A percentile compares a stretch with the other conserved stretches of the same genome.
phyloP scores from a whole-genome alignment of 2,329 filamentous ascomycete species.

The Alternaria brassicae region DNA sequence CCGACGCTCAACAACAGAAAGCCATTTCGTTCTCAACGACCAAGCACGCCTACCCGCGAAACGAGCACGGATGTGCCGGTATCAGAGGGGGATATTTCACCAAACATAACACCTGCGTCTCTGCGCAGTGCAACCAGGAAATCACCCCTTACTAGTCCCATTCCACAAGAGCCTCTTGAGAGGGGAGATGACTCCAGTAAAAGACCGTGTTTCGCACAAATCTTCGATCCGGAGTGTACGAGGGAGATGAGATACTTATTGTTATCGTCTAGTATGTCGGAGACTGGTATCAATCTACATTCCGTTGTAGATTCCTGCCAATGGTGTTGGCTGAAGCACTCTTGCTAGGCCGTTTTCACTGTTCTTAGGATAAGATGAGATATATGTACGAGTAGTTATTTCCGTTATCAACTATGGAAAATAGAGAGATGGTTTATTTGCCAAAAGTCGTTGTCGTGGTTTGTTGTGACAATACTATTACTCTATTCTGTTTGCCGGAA shows the following conservation, averaged over 20 bases:
- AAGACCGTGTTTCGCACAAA: neutral
- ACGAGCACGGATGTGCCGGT: slow-evolving; percentile 12
- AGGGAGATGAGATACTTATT: slow-evolving; percentile 12
- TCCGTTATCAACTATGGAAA: neutral
- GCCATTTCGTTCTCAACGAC: slow-evolving; percentile 21
- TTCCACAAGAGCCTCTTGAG: neutral
- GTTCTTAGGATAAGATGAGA: neutral
- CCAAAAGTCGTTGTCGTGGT: neutral
- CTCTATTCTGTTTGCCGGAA: neutral
- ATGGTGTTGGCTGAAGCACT: neutral
- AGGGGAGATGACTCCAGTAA: neutral
- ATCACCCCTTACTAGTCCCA: slow-evolving; percentile 8
- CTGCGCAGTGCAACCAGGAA: slow-evolving; percentile 43
- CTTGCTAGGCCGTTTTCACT: neutral
- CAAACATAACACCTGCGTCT: slow-evolving; percentile 48
- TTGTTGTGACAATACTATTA: neutral
- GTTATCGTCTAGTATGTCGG: neutral
- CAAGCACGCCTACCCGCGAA: slow-evolving; percentile 27
- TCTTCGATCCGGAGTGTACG: slow-evolving; percentile 11
- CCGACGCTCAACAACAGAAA: slow-evolving; percentile 21
- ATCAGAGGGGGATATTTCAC: slow-evolving; percentile 34
- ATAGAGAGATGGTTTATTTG: neutral
- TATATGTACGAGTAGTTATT: neutral
- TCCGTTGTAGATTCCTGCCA: neutral
- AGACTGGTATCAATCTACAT: neutral